A percentile compares a stretch with the other conserved stretches of the same genome.
Evolutionary conservation across 768 basidiomycete genomes (phyloP).

Genomic region (Tubosaeta sp.): DNA sequence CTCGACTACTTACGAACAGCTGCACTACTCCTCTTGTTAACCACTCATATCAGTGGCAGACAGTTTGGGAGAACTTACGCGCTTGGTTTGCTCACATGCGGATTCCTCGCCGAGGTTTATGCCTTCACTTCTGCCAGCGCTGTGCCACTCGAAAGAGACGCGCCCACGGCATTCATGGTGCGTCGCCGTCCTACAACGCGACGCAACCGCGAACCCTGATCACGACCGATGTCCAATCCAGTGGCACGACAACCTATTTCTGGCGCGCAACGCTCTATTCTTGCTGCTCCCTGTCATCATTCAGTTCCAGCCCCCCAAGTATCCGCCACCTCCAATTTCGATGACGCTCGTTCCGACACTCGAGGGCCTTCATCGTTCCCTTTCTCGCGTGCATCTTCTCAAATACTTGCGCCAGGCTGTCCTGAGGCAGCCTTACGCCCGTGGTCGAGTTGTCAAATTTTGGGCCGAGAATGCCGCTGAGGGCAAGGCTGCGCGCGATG

Average conservation of each 20-base stretch:
- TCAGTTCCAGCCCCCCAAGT: conserved; percentile 37
- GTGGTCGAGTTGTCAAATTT: conserved; percentile 46
- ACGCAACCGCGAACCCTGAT: neutral
- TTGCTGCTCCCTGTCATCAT: conserved; percentile 51
- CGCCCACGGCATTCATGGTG: conserved; percentile 38
- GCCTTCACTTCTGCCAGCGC: conserved; percentile 44
- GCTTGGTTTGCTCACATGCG: conserved; percentile 45
- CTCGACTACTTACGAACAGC: conserved; percentile 59
- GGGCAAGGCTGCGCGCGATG: conserved; percentile 45
- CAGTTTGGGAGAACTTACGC: conserved; percentile 43
- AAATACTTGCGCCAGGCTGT: conserved; percentile 55
- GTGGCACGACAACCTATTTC: conserved; percentile 64
- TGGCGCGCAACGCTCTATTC: conserved; percentile 54
- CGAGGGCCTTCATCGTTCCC: conserved; percentile 32
- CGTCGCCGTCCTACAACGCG: conserved; percentile 6
- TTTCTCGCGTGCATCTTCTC: conserved; percentile 49
- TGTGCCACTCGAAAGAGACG: conserved; percentile 42
- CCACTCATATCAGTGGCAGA: conserved; percentile 37
- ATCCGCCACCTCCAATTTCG: conserved; percentile 31
- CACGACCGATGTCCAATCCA: conserved; percentile 22
- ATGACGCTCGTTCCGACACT: conserved; percentile 18
- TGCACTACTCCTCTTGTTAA: conserved; percentile 44
- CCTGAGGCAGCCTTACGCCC: conserved; percentile 48
- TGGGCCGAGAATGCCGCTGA: conserved; percentile 55
- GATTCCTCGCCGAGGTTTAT: conserved; percentile 53